Evolutionary conservation across 2,329 filamentous ascomycete species (phyloP).

Genomic region (Aspergillus quadricinctus): DNA sequence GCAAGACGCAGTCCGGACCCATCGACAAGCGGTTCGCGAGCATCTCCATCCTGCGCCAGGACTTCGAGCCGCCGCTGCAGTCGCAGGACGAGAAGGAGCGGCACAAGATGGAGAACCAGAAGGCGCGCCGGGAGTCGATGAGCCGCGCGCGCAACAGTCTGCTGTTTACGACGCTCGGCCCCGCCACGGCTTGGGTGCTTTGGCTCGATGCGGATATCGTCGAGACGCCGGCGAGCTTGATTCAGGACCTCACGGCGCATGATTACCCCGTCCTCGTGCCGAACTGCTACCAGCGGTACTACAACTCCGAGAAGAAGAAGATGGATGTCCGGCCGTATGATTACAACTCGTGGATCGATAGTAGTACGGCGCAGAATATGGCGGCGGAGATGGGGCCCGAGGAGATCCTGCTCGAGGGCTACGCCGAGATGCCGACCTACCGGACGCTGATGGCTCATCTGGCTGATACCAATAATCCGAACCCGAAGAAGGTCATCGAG

Average conservation of each 20-base stretch:
- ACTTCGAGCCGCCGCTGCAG: conserved; percentile 76
- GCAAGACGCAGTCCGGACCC: conserved; percentile 77
- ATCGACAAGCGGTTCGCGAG: conserved; percentile 82
- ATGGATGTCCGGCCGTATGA: conserved; percentile 82
- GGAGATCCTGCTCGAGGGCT: conserved; percentile 90
- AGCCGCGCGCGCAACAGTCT: conserved; percentile 88
- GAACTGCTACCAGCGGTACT: conserved; percentile 90
- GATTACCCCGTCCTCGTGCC: conserved; percentile 89
- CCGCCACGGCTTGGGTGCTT: conserved; percentile 88
- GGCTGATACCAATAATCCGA: conserved; percentile 49
- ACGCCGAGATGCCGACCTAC: conserved; percentile 88
- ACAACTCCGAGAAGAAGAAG: conserved; percentile 65
- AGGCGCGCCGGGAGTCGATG: conserved; percentile 81
- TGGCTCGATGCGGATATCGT: conserved; percentile 93
- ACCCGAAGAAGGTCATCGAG: conserved; percentile 62
- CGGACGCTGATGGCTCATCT: conserved; percentile 87
- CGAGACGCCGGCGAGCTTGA: conserved; percentile 77
- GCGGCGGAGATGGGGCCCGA: conserved; percentile 79
- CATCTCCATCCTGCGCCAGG: conserved; percentile 90
- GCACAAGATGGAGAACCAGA: conserved; percentile 89
- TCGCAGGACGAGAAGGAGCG: conserved; percentile 85
- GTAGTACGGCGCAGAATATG: conserved; percentile 69
- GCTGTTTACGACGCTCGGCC: conserved; percentile 89
- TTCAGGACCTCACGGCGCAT: conserved; percentile 84
- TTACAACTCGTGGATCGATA: conserved; percentile 97